These are phyloP conservation scores for Cryptococcus amylolentus DNA, from an alignment of 1,284 basidiomycete genomes.

Conservation along the genomic window DNA sequence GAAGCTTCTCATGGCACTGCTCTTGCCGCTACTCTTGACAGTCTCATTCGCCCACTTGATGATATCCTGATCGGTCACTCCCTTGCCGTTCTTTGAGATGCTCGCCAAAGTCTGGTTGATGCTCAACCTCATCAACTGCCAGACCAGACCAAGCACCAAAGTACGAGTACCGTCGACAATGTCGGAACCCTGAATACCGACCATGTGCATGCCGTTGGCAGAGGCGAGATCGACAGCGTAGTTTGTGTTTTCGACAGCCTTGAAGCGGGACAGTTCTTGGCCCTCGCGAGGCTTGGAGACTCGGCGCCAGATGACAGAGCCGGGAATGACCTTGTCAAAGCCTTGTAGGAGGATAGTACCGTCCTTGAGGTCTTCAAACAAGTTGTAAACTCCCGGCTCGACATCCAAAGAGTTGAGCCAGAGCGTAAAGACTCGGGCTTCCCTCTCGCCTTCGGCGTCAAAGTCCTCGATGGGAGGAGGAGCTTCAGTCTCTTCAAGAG, in stretches of 20 bases:
- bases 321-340: slow-evolving; percentile 92
- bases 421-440: slow-evolving; percentile 94
- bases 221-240: slow-evolving; percentile 90
- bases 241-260: slow-evolving; percentile 97
- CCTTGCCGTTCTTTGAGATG: slow-evolving; percentile 68
- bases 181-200: slow-evolving; percentile 96
- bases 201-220: slow-evolving; percentile 89
- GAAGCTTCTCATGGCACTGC: slow-evolving; percentile 75
- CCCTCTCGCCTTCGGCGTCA: slow-evolving; percentile 96
- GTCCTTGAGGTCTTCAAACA: slow-evolving; percentile 92
- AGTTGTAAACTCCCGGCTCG: slow-evolving; percentile 91
- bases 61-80: slow-evolving; percentile 88
- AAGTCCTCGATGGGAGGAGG: slow-evolving; percentile 85
- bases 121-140: slow-evolving; percentile 94
- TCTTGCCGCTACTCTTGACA: slow-evolving; percentile 70
- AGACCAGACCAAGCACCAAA: slow-evolving; percentile 89
- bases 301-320: slow-evolving; percentile 87
- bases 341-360: slow-evolving; percentile 89
- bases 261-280: slow-evolving; percentile 86
- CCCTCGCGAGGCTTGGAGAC: slow-evolving; percentile 89
- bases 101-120: slow-evolving; percentile 86
- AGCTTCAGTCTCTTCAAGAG: slow-evolving; percentile 80
- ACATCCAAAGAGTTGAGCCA: slow-evolving; percentile 98
- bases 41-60: slow-evolving; percentile 93
- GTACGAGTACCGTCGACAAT: slow-evolving; percentile 91